A percentile compares a stretch with the other conserved stretches of the same genome.
These are phyloP conservation scores for Aureobasidium sp. DNA, from an alignment of 2,329 filamentous ascomycete species.

Conservation along the genomic window DNA sequence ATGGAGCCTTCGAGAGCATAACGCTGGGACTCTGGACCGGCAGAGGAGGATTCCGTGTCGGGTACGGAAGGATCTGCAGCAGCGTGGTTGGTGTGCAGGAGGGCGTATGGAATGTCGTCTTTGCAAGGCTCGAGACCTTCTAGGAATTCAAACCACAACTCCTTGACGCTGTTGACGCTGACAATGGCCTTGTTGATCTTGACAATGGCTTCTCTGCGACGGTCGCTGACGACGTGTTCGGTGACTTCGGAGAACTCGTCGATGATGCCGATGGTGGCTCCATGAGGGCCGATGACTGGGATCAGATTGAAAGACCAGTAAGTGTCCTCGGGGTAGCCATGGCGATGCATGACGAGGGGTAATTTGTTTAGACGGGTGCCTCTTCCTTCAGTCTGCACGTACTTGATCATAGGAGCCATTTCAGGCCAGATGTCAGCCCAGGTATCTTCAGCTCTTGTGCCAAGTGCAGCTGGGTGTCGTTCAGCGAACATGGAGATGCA, in stretches of 20 bases:
- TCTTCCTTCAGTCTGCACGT: constrained; percentile 30
- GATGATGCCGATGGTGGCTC: constrained; percentile 21
- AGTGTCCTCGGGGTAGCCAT: constrained; percentile 34
- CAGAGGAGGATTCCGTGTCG: not conserved
- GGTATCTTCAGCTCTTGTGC: constrained; percentile 24
- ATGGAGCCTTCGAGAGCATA: constrained; percentile 14
- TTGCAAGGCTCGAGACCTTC: constrained; percentile 20
- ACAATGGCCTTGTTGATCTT: constrained; percentile 19
- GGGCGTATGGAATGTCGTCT: constrained; percentile 24
- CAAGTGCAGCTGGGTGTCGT: constrained; percentile 29
- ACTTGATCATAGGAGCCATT: constrained; percentile 18
- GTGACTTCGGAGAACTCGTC: constrained; percentile 26
- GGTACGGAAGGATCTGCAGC: not conserved
- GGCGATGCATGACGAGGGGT: constrained; percentile 29
- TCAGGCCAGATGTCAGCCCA: constrained; percentile 23
- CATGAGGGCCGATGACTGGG: constrained; percentile 28
- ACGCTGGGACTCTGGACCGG: not conserved
- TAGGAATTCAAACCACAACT: constrained; percentile 25
- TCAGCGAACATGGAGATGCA: constrained; percentile 36
- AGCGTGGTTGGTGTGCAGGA: constrained; percentile 22
- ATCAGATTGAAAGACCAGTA: constrained; percentile 34
- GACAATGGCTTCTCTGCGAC: constrained; percentile 21
- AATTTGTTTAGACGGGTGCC: constrained; percentile 25
- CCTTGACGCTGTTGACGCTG: constrained; percentile 19
- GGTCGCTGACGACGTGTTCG: constrained; percentile 19